phyloP scores from a whole-genome alignment of 768 basidiomycete species.

The Suillus clintonianus region DNA sequence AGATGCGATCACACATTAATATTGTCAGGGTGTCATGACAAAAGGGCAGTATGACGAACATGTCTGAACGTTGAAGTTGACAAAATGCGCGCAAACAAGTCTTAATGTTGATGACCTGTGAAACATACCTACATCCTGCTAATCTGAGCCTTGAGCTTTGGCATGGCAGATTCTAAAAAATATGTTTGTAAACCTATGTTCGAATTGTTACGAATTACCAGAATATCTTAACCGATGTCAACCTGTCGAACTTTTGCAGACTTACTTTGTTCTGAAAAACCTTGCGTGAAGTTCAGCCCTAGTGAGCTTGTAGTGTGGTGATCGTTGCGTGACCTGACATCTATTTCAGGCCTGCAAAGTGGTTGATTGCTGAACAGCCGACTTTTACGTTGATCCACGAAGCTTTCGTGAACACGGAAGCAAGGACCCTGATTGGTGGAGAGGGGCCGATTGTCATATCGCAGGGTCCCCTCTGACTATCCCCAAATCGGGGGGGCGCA shows the following conservation, averaged over 20 bases:
- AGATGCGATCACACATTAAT: slow-evolving; percentile 3
- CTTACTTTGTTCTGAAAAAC: background rate
- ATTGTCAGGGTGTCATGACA: slow-evolving; percentile 5
- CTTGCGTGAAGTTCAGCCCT: background rate
- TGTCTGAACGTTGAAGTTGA: background rate
- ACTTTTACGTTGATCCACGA: background rate
- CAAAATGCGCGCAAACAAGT: background rate
- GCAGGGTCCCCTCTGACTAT: background rate
- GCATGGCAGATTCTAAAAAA: slow-evolving; percentile 1
- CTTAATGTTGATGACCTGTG: background rate
- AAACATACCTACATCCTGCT: background rate
- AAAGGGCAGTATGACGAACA: slow-evolving; percentile 2
- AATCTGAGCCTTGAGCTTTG: background rate
- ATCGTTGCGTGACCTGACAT: background rate
- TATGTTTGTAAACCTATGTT: background rate
- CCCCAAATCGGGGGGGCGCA: background rate
- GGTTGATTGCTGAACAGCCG: background rate
- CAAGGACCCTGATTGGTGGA: background rate
- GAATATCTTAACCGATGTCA: slow-evolving; percentile 1
- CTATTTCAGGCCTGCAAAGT: background rate
- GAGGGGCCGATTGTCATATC: background rate
- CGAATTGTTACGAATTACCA: background rate
- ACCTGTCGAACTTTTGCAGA: background rate
- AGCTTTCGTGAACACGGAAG: background rate
- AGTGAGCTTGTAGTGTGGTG: background rate